Evolutionary conservation across 495 filamentous ascomycete species (phyloP).

Genomic region (Pyrenula aspistea): DNA sequence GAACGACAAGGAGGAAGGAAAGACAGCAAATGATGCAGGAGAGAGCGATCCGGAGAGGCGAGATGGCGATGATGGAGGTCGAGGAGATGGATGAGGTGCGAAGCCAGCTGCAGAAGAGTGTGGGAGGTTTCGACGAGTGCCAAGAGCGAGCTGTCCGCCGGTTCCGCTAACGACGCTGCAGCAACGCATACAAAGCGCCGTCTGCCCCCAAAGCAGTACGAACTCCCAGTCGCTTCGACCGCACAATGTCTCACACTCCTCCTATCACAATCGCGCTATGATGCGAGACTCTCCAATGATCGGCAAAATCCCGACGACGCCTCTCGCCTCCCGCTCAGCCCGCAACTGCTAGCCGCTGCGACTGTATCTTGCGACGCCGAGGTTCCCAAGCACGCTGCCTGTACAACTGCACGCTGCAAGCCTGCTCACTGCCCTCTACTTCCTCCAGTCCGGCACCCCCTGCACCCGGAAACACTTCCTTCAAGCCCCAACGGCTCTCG

Average conservation of each 20-base stretch:
- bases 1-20: conserved; percentile 6
- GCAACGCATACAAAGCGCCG: conserved; percentile 10
- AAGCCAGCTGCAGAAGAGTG: not conserved
- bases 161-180: conserved; percentile 16
- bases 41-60: conserved; percentile 14
- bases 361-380: no score
- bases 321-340: no score
- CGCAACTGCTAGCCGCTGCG: no score
- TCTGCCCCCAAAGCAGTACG: conserved; percentile 2
- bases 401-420: no score
- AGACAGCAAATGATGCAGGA: not conserved
- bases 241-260: conserved; percentile 8
- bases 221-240: conserved; percentile 10
- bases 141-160: conserved; percentile 4
- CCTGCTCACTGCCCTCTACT: no score
- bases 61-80: conserved; percentile 21
- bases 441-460: no score
- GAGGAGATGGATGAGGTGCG: conserved; percentile 10
- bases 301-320: no score
- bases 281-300: no score
- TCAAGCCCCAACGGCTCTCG: not conserved
- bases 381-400: no score
- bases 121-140: not conserved
- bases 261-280: no score
- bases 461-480: not conserved